These are phyloP conservation scores for Chlorella sorokiniana DNA, from an alignment of 139 green algal species.

Conservation along the genomic window DNA sequence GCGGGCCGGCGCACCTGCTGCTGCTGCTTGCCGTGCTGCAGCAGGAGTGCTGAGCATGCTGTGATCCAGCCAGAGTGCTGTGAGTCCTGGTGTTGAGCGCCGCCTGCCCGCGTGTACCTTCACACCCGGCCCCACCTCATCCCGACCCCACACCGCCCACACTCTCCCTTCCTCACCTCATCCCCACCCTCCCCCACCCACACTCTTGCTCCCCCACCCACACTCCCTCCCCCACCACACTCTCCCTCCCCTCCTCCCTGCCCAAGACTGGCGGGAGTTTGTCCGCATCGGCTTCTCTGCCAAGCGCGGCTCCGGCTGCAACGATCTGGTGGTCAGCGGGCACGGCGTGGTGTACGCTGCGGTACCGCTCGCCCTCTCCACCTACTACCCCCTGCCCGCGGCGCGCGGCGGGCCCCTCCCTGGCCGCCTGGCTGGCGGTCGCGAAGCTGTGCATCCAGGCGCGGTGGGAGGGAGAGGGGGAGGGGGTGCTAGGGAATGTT, in stretches of 20 bases:
- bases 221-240: not conserved
- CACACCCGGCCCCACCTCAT: too few relatives aligned
- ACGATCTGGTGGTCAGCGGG: slow-evolving; percentile 79
- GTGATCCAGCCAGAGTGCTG: too few relatives aligned
- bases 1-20: not conserved
- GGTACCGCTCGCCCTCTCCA: slow-evolving; percentile 62
- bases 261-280: slow-evolving; percentile 55
- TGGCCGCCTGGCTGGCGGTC: slow-evolving; percentile 31
- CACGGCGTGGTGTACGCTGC: slow-evolving; percentile 74
- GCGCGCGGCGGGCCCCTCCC: slow-evolving; percentile 38
- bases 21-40: too few relatives aligned
- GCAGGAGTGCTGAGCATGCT: too few relatives aligned
- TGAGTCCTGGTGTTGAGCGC: too few relatives aligned
- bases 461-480: not conserved
- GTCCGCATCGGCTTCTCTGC: slow-evolving; percentile 56
- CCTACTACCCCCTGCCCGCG: slow-evolving; percentile 57
- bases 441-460: slow-evolving; percentile 44
- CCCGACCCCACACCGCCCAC: too few relatives aligned
- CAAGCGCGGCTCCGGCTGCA: slow-evolving; percentile 76
- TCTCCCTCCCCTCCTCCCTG: slow-evolving; percentile 36
- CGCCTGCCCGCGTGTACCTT: too few relatives aligned
- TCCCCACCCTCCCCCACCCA: too few relatives aligned
- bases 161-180: too few relatives aligned
- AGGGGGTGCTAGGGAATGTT: too few relatives aligned
- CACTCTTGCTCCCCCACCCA: not conserved